Percentiles rank a stretch among this genome's conserved stretches.
Conservation (phyloP, 352 stramenopile species). For the Plasmopara halstedii region DNA sequence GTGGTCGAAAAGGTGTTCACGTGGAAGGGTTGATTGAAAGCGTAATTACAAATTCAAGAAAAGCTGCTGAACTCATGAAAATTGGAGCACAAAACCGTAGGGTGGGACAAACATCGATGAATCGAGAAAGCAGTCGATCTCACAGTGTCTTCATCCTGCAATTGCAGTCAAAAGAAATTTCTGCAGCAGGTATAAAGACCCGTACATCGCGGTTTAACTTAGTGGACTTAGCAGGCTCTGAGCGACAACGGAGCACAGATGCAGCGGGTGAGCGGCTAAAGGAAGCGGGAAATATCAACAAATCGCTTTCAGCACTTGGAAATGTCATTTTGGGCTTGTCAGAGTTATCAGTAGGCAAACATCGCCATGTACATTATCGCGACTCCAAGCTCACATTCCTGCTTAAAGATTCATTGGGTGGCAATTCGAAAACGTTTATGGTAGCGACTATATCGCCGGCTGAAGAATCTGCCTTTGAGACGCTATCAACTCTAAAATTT, state of each 20-base stretch:
- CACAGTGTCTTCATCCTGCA: constrained; percentile 83
- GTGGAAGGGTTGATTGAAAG: constrained; percentile 74
- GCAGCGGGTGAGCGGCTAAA: constrained; percentile 93
- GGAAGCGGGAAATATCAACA: constrained; percentile 96
- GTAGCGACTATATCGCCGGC: constrained; percentile 75
- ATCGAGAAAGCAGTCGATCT: constrained; percentile 75
- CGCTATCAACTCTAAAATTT: constrained; percentile 80
- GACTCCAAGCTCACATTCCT: constrained; percentile 84
- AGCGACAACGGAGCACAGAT: constrained; percentile 94
- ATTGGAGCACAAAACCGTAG: constrained; percentile 66
- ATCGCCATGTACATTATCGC: constrained; percentile 77
- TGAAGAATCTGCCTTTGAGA: constrained; percentile 80
- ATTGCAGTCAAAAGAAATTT: constrained; percentile 60
- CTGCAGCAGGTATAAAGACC: constrained; percentile 50
- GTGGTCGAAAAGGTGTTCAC: constrained; percentile 60
- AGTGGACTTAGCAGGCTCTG: constrained; percentile 96
- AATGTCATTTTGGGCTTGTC: constrained; percentile 92
- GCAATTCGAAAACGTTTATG: constrained; percentile 86
- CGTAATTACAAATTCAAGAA: constrained; percentile 52
- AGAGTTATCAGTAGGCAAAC: constrained; percentile 70
- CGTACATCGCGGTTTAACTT: constrained; percentile 93
- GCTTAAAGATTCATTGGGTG: constrained; percentile 75
- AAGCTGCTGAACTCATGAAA: constrained; percentile 70
- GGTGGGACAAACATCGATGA: constrained; percentile 81
- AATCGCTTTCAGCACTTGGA: constrained; percentile 92